Percentiles rank a stretch among this genome's conserved stretches.
phyloP scores from a whole-genome alignment of 2,329 filamentous ascomycete species.

The Colletotrichum incanum region DNA sequence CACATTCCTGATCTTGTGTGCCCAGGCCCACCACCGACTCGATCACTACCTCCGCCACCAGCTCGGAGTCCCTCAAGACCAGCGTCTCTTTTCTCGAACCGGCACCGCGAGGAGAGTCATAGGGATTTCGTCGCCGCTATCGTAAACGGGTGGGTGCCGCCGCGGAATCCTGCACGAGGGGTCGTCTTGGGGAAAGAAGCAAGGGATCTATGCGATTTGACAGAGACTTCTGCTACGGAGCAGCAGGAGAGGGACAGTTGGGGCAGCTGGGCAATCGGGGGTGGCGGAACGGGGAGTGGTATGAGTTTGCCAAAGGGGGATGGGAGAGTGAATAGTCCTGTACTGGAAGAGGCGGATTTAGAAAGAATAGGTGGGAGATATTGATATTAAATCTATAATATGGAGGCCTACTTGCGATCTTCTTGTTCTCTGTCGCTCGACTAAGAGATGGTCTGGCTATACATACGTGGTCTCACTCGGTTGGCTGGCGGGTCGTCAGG shows the following conservation, averaged over 20 bases:
- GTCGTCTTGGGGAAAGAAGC: slow-evolving; percentile 46
- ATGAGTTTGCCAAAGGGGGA: slow-evolving; percentile 27
- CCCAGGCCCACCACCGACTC: slow-evolving; percentile 61
- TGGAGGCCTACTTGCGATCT: no score
- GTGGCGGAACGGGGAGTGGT: slow-evolving; percentile 10
- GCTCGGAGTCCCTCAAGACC: slow-evolving; percentile 29
- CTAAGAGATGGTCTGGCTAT: neutral
- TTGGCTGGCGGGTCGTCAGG: neutral
- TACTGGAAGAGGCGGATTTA: slow-evolving; percentile 48
- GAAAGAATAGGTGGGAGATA: slow-evolving; percentile 51
- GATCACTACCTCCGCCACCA: slow-evolving; percentile 58
- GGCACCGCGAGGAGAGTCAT: slow-evolving; percentile 13
- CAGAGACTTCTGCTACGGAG: slow-evolving; percentile 51
- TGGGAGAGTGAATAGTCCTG: slow-evolving; percentile 44
- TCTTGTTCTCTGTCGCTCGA: no score
- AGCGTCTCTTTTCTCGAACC: slow-evolving; percentile 5
- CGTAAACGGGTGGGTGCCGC: slow-evolving; percentile 39
- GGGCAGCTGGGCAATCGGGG: slow-evolving; percentile 51
- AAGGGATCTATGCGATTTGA: slow-evolving; percentile 51
- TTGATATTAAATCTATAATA: neutral
- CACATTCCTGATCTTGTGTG: slow-evolving; percentile 55
- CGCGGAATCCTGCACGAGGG: slow-evolving; percentile 41
- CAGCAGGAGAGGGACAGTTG: slow-evolving; percentile 53
- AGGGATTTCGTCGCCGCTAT: slow-evolving; percentile 38
- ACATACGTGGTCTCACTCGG: neutral